These are phyloP conservation scores for Xylaria polymorpha DNA, from an alignment of 2,329 filamentous ascomycete genomes.

Conservation along the genomic window DNA sequence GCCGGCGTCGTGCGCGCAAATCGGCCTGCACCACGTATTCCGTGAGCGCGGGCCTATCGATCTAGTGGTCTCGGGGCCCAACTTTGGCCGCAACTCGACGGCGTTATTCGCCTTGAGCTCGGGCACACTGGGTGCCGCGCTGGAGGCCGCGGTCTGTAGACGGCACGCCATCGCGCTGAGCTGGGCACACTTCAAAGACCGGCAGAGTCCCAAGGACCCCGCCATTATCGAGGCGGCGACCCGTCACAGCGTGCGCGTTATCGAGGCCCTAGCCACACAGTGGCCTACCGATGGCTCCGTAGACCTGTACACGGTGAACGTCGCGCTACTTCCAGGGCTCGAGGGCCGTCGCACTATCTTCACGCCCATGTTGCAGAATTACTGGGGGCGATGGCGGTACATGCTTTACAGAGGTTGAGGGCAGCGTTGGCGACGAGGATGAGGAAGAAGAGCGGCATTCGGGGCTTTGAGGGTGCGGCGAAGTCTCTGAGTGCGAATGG, in stretches of 20 bases:
- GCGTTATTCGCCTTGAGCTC: conserved; percentile 82
- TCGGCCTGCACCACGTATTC: conserved; percentile 84
- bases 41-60: conserved; percentile 77
- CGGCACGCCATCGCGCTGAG: conserved; percentile 81
- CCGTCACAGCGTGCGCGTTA: conserved; percentile 77
- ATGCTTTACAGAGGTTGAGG: conserved; percentile 85
- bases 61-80: conserved; percentile 81
- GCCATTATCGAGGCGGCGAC: conserved; percentile 82
- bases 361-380: conserved; percentile 89
- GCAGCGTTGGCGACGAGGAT: conserved; percentile 70
- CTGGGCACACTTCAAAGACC: conserved; percentile 83
- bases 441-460: conserved; percentile 79
- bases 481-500: conserved; percentile 45
- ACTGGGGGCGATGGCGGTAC: conserved; percentile 88
- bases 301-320: conserved; percentile 91
- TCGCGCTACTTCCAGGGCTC: conserved; percentile 83
- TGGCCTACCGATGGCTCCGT: conserved; percentile 75
- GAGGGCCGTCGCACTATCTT: conserved; percentile 79
- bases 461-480: conserved; percentile 64
- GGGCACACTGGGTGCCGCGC: conserved; percentile 79
- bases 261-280: conserved; percentile 80
- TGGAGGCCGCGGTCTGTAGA: conserved; percentile 80
- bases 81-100: conserved; percentile 86
- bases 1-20: conserved; percentile 83
- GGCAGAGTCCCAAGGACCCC: conserved; percentile 86